Evolutionary conservation across 1,284 basidiomycete species (phyloP).

Genomic region (Coriolopsis trogii): DNA sequence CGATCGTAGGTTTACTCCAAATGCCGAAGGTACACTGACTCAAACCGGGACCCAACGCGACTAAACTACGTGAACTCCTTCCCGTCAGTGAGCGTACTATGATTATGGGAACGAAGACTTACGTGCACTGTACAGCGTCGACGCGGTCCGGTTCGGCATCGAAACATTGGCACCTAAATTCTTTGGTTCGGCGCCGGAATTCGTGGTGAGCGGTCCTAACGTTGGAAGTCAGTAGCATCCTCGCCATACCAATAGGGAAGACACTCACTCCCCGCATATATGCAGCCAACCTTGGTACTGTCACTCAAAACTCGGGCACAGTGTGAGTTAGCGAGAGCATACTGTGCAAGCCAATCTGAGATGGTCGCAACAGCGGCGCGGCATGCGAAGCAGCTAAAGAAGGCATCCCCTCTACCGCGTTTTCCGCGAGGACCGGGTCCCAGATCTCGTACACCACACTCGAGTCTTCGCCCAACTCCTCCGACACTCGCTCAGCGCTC

Average conservation of each 20-base stretch:
- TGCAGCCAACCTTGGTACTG: slow-evolving; percentile 44
- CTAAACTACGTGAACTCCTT: slow-evolving; percentile 41
- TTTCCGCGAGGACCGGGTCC: slow-evolving; percentile 45
- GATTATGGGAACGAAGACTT: neutral
- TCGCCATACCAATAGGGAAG: neutral
- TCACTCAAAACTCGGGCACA: slow-evolving; percentile 45
- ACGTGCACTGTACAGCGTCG: slow-evolving; percentile 33
- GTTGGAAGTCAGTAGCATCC: slow-evolving; percentile 43
- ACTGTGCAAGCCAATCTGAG: neutral
- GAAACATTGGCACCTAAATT: slow-evolving; percentile 47
- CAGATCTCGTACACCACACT: slow-evolving; percentile 51
- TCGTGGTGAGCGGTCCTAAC: slow-evolving; percentile 55
- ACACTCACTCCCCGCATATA: neutral
- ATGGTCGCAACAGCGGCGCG: slow-evolving; percentile 43
- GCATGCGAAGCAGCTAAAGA: slow-evolving; percentile 48
- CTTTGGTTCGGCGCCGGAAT: slow-evolving; percentile 47
- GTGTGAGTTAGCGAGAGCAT: slow-evolving; percentile 40
- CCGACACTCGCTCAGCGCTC: slow-evolving; percentile 38
- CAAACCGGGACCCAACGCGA: slow-evolving; percentile 23
- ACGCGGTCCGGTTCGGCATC: slow-evolving; percentile 47
- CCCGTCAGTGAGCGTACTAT: slow-evolving; percentile 25
- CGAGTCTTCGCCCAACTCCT: slow-evolving; percentile 33
- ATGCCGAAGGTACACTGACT: neutral
- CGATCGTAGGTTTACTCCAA: slow-evolving; percentile 39
- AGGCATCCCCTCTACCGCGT: slow-evolving; percentile 52